phyloP scores from a whole-genome alignment of 768 basidiomycete species.

The Hortiboletus flavorubellus region DNA sequence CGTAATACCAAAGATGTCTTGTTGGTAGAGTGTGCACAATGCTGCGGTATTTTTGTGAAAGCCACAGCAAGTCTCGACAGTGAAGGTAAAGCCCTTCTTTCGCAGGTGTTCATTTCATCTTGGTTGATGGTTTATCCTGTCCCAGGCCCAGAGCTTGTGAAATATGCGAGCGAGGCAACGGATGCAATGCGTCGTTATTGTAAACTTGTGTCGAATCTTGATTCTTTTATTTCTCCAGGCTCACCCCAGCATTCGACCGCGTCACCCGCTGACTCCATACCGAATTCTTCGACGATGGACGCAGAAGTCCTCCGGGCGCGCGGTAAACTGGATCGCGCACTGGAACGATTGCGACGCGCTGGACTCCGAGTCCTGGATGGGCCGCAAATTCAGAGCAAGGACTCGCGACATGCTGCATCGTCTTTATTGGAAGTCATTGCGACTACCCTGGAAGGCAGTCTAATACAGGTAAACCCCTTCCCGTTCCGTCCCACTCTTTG shows the following conservation, averaged over 20 bases:
- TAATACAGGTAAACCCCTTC: constrained; percentile 30
- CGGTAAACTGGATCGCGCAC: constrained; percentile 55
- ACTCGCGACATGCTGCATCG: constrained; percentile 11
- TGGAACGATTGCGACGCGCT: constrained; percentile 58
- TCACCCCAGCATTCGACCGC: neutral
- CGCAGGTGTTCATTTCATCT: neutral
- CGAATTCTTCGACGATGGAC: neutral
- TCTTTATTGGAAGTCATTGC: constrained; percentile 38
- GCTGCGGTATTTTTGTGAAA: constrained; percentile 45
- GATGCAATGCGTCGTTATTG: constrained; percentile 22
- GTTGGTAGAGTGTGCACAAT: constrained; percentile 37
- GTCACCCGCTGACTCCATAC: neutral
- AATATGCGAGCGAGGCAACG: constrained; percentile 18
- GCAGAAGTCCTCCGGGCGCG: constrained; percentile 32
- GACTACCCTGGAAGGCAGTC: constrained; percentile 28
- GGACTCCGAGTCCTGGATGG: constrained; percentile 46
- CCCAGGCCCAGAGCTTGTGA: constrained; percentile 15
- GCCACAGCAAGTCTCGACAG: constrained; percentile 35
- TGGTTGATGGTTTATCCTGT: neutral
- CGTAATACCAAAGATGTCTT: constrained; percentile 9
- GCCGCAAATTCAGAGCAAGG: constrained; percentile 6
- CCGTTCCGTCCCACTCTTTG: neutral
- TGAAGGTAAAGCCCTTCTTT: constrained; percentile 6
- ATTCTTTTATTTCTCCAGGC: constrained; percentile 1
- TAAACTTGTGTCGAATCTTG: constrained; percentile 10